phyloP scores from a whole-genome alignment of 495 filamentous ascomycete species.

The Hypoxylon fragiforme region DNA sequence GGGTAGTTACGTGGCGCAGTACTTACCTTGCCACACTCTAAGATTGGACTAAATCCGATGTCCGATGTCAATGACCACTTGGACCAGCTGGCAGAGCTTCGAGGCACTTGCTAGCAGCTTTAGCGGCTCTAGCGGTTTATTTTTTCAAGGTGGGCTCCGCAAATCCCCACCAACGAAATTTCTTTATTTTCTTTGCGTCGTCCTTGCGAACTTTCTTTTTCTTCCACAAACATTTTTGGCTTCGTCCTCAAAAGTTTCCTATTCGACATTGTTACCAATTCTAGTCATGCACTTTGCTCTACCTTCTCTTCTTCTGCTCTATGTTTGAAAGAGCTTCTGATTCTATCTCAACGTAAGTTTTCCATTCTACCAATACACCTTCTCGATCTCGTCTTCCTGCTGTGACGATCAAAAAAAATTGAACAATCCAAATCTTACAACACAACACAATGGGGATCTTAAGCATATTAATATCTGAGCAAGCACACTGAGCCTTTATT shows the following conservation, averaged over 20 bases:
- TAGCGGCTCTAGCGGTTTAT: not conserved
- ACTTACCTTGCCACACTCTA: conserved; percentile 15
- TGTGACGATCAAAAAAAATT: conserved; percentile 56
- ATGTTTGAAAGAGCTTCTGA: conserved; percentile 14
- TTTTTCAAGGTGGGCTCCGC: conserved; percentile 6
- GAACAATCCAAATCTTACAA: conserved; percentile 87
- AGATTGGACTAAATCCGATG: no score
- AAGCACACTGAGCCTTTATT: conserved; percentile 25
- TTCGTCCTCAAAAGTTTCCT: not conserved
- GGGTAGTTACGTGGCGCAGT: conserved; percentile 23
- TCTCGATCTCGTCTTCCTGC: conserved; percentile 40
- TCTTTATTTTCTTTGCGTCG: conserved; percentile 20
- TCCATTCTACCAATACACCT: conserved; percentile 1
- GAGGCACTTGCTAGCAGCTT: no score
- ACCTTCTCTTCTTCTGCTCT: not conserved
- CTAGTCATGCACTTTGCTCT: no score
- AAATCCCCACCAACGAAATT: conserved; percentile 17
- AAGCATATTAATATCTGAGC: conserved; percentile 75
- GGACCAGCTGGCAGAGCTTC: no score
- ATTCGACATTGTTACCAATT: no score
- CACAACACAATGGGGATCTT: conserved; percentile 68
- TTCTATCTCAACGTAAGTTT: conserved; percentile 22
- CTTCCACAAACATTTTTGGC: conserved; percentile 6
- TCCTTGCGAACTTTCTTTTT: conserved; percentile 19
- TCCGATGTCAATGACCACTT: no score